phyloP scores from a whole-genome alignment of 768 basidiomycete genomes.

The Erythrobasidium yunnanense region DNA sequence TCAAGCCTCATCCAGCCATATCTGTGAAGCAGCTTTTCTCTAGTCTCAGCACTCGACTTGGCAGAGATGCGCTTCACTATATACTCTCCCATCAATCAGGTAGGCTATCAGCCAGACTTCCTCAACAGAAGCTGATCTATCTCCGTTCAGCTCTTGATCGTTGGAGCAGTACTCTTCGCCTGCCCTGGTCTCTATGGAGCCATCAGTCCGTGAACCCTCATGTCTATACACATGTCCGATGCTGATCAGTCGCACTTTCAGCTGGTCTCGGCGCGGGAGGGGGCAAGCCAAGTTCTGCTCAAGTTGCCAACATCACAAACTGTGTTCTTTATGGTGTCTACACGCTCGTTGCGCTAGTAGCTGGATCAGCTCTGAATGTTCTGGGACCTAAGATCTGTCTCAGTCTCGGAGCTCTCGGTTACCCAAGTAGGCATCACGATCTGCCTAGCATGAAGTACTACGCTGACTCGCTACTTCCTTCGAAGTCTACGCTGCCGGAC shows the following conservation, averaged over 20 bases:
- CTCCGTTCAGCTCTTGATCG: constrained; percentile 6
- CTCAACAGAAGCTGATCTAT: not conserved
- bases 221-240: too few relatives aligned
- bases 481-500: not conserved
- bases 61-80: not conserved
- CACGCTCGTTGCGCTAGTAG: constrained; percentile 1
- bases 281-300: not conserved
- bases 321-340: constrained; percentile 19
- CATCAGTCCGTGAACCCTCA: too few relatives aligned
- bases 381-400: not conserved
- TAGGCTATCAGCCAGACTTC: not conserved
- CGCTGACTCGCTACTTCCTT: not conserved
- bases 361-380: constrained; percentile 8
- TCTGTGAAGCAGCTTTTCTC: too few relatives aligned
- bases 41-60: too few relatives aligned
- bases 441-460: not conserved
- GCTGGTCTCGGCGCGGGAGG: constrained; percentile 18
- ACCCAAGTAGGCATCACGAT: constrained; percentile 1
- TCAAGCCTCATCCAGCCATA: too few relatives aligned
- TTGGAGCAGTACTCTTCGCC: constrained; percentile 8
- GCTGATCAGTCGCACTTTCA: not conserved
- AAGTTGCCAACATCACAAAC: constrained; percentile 14
- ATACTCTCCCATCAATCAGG: not conserved
- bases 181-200: constrained; percentile 12
- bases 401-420: not conserved